Evolutionary conservation across 345 rosid genomes (phyloP), one percentile per base, ranked within the genome.

Genomic region (Rhodomyrtus tomentosa): DNA sequence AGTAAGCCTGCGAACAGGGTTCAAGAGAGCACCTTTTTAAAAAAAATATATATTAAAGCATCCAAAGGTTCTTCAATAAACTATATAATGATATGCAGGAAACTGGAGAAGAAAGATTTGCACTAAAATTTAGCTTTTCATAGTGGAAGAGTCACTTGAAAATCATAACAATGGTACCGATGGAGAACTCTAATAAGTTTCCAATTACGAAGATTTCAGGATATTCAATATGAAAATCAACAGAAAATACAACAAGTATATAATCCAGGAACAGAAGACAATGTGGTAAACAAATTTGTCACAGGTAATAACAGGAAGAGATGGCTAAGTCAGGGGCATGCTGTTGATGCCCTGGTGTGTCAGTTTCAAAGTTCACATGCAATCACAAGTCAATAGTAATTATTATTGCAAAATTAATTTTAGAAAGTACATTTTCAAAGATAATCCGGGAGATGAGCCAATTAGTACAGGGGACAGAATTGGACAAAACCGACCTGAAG

Each of bases 401-500:
- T 22, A 22, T 24, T 55, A 55, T 20, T 55, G n/a, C 9, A 55
- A 22, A 51, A 15, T 51, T 15, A 51, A 51, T 15, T 51, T 15
- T 14, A 5, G 18, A 15, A 54, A 54, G 3, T 7, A 54, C 56
- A 21, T 21, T 21, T 54, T 54, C 10, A 4, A 25, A 55, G 58
- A 55, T 55, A 68, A 68, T 68, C 25, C 6, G 38, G 18, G 25
- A 9, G 79, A 68, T 32, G 79, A 68, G 79, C 45, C 13, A 36
- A 36, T 68, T 68, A 4, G 10, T 36, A 20, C 45, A 18, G 25
- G 13, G 25, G 79, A 42, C 45, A 55, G 42, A 29, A 36, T 15
- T 5, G 53, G 72, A 55, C 49, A 14, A 79, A 40, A 83, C 38
- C 50, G 88, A 95, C 99, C 96, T 91, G 94, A 89, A 89, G 92